Conservation (phyloP, 2,329 filamentous ascomycete genomes). For the Cadophora luteo-olivacea region DNA sequence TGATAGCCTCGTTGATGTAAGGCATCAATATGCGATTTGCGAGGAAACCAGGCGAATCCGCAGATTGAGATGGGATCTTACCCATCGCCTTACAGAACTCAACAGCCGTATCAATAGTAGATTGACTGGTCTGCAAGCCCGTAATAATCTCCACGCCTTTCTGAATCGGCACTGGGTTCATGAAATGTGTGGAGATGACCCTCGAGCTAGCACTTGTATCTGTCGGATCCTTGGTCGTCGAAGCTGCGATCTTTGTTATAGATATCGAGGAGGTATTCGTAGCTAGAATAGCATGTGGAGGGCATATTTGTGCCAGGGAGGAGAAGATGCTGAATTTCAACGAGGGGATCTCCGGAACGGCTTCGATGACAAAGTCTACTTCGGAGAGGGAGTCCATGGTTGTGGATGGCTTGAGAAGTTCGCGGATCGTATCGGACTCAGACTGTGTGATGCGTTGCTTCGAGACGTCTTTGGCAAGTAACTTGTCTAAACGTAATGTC, state of each 20-base stretch:
- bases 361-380: slow-evolving; percentile 98
- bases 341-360: slow-evolving; percentile 88
- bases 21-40: slow-evolving; percentile 98
- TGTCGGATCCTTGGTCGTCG: slow-evolving; percentile 78
- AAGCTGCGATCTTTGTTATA: slow-evolving; percentile 93
- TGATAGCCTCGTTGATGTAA: slow-evolving; percentile 98
- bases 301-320: slow-evolving; percentile 80
- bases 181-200: slow-evolving; percentile 96
- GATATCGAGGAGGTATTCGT: slow-evolving; percentile 99
- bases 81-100: slow-evolving; percentile 91
- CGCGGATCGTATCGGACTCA: slow-evolving; percentile 75
- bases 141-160: slow-evolving; percentile 98
- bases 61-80: slow-evolving; percentile 86
- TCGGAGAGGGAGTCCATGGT: slow-evolving; percentile 77
- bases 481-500: slow-evolving; percentile 69
- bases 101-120: slow-evolving; percentile 82
- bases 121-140: slow-evolving; percentile 85
- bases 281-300: slow-evolving; percentile 85
- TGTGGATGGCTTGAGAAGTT: slow-evolving; percentile 72
- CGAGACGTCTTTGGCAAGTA: slow-evolving; percentile 89
- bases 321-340: slow-evolving; percentile 90
- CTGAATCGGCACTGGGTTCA: slow-evolving; percentile 97
- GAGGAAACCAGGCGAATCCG: slow-evolving; percentile 91
- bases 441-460: slow-evolving; percentile 87
- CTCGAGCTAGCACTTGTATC: slow-evolving; percentile 84